Percentiles rank a stretch among this genome's conserved stretches.
Conservation (phyloP, 2,329 filamentous ascomycete genomes). For the Neurospora sp. region DNA sequence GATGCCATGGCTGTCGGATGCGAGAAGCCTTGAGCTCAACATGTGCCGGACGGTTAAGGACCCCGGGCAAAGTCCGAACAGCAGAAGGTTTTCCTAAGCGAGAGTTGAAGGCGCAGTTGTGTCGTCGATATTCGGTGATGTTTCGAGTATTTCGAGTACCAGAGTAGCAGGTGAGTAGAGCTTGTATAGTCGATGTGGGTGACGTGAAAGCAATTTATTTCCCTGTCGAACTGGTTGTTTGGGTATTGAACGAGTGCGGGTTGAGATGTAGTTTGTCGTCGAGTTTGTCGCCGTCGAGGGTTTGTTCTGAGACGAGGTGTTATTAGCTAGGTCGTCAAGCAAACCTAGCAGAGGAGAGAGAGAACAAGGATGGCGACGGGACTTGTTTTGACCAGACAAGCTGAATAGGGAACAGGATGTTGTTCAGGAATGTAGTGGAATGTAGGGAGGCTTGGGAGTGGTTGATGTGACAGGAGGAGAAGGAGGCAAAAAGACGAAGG, state of each 20-base stretch:
- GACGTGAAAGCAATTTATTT: background rate
- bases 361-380: background rate
- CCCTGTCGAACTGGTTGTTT: background rate
- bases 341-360: background rate
- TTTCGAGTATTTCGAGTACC: background rate
- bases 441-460: background rate
- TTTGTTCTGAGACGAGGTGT: background rate
- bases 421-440: conserved; percentile 14
- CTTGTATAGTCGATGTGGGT: background rate
- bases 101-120: background rate
- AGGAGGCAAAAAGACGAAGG: conserved; percentile 2
- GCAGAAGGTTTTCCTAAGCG: background rate
- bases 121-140: background rate
- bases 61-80: background rate
- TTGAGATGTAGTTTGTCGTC: background rate
- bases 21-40: conserved; percentile 22
- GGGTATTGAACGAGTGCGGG: background rate
- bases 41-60: conserved; percentile 20
- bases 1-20: conserved; percentile 33
- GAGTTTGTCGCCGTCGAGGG: background rate
- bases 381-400: conserved; percentile 11
- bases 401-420: conserved; percentile 2
- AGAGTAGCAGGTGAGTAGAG: background rate
- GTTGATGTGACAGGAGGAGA: conserved; percentile 2
- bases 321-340: background rate